These are phyloP conservation scores for Paracoccidioides lutzii DNA, from an alignment of 2,329 filamentous ascomycete species.

Conservation along the genomic window DNA sequence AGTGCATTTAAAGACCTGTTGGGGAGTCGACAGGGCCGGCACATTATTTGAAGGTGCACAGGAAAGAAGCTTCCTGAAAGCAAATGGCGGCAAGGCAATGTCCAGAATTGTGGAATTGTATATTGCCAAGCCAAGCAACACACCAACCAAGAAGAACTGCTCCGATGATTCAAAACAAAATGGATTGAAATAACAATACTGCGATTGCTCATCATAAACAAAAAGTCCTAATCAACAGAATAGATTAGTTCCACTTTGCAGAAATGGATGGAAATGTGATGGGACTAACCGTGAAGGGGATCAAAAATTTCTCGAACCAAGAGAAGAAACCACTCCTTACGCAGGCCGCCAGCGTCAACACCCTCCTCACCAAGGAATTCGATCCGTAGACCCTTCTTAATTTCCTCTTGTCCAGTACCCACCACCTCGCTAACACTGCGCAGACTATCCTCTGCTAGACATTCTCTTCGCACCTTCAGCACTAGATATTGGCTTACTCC, in stretches of 20 bases:
- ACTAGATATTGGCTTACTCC: constrained; percentile 65
- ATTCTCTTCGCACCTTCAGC: constrained; percentile 67
- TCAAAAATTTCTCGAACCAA: constrained; percentile 84
- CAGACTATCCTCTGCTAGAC: constrained; percentile 77
- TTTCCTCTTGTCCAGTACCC: constrained; percentile 65
- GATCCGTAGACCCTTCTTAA: constrained; percentile 81
- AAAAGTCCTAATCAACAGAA: constrained; percentile 55
- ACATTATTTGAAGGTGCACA: constrained; percentile 53
- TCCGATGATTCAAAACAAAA: constrained; percentile 81
- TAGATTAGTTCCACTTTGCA: not conserved
- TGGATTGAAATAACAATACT: constrained; percentile 87
- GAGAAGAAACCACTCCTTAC: constrained; percentile 90
- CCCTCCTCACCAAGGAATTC: constrained; percentile 82
- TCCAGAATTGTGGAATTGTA: constrained; percentile 93
- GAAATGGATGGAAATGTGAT: not conserved
- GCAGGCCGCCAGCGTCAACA: constrained; percentile 74
- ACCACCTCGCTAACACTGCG: constrained; percentile 75
- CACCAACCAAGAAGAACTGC: constrained; percentile 81
- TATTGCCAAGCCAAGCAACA: constrained; percentile 76
- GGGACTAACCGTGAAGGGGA: constrained; percentile 62
- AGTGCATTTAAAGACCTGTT: constrained; percentile 52
- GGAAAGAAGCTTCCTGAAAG: constrained; percentile 74
- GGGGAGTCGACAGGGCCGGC: constrained; percentile 44
- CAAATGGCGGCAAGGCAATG: constrained; percentile 74
- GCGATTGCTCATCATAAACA: constrained; percentile 78